Percentiles rank a stretch among this genome's conserved stretches.
These are phyloP conservation scores for Parietaria judaica DNA, from an alignment of 306 rosid genomes.

Conservation along the genomic window DNA sequence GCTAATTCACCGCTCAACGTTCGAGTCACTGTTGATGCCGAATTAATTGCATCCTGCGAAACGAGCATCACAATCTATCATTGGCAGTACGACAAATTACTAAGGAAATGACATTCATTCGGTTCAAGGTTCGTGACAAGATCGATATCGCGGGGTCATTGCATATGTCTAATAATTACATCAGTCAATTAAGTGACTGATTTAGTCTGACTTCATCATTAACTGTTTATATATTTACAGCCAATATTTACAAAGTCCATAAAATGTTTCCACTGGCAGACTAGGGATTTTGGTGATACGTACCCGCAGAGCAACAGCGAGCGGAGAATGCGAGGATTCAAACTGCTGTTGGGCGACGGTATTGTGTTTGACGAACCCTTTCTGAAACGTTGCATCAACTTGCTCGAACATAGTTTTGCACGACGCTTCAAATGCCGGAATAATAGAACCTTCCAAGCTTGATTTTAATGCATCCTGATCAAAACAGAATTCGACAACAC, in stretches of 20 bases:
- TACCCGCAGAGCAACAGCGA: constrained; percentile 58
- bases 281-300: constrained; percentile 6
- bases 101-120: no score
- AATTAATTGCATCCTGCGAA: constrained; percentile 56
- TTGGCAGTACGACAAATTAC: neutral
- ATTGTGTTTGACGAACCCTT: constrained; percentile 43
- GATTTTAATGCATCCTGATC: constrained; percentile 52
- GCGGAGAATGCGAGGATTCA: constrained; percentile 58
- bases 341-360: constrained; percentile 52
- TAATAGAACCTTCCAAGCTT: constrained; percentile 50
- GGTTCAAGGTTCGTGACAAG: no score
- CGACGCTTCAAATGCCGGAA: constrained; percentile 61
- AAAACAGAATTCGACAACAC: no score
- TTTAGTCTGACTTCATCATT: no score
- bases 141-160: no score
- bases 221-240: no score
- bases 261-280: no score
- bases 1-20: constrained; percentile 58
- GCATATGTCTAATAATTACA: no score
- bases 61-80: neutral
- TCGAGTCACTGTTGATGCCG: constrained; percentile 56
- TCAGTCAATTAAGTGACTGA: no score
- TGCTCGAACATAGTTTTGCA: constrained; percentile 66
- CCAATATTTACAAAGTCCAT: no score
- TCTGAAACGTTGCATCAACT: constrained; percentile 53